Percentiles rank a stretch among this genome's conserved stretches.
phyloP scores from a whole-genome alignment of 2,329 filamentous ascomycete species.

The Fusarium mundagurra region DNA sequence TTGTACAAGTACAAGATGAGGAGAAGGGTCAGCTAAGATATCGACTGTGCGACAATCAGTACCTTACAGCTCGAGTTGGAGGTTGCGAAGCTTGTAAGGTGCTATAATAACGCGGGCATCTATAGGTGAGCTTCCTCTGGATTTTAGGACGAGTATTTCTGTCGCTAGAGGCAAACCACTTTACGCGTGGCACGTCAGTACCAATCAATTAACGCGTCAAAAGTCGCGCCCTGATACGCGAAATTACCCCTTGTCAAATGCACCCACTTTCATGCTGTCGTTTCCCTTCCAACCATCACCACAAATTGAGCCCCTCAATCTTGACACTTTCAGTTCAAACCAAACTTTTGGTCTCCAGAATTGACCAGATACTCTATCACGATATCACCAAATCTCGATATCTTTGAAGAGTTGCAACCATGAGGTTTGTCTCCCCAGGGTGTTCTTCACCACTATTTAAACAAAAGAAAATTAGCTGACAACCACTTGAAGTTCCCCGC shows the following conservation, averaged over 20 bases:
- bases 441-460: background rate
- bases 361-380: background rate
- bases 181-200: constrained; percentile 51
- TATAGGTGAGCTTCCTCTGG: rapidly evolving
- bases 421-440: constrained; percentile 14
- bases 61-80: background rate
- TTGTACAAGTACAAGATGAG: constrained; percentile 7
- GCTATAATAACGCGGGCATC: constrained; percentile 31
- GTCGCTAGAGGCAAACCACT: constrained; percentile 39
- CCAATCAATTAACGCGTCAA: constrained; percentile 57
- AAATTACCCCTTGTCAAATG: constrained; percentile 36
- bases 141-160: background rate
- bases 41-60: background rate
- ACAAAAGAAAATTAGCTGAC: constrained; percentile 17
- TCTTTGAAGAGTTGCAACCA: constrained; percentile 8
- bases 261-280: constrained; percentile 30
- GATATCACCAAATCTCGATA: constrained; percentile 10
- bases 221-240: constrained; percentile 41
- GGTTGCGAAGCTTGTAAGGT: background rate
- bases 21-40: constrained; percentile 8
- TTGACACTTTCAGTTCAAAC: constrained; percentile 16
- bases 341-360: background rate
- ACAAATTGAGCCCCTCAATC: constrained; percentile 39
- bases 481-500: constrained; percentile 73
- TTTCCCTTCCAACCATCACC: constrained; percentile 33